Percentiles rank a stretch among this genome's conserved stretches.
Evolutionary conservation across 495 filamentous ascomycete species (phyloP).

Genomic region (Penicillium maclennaniae): DNA sequence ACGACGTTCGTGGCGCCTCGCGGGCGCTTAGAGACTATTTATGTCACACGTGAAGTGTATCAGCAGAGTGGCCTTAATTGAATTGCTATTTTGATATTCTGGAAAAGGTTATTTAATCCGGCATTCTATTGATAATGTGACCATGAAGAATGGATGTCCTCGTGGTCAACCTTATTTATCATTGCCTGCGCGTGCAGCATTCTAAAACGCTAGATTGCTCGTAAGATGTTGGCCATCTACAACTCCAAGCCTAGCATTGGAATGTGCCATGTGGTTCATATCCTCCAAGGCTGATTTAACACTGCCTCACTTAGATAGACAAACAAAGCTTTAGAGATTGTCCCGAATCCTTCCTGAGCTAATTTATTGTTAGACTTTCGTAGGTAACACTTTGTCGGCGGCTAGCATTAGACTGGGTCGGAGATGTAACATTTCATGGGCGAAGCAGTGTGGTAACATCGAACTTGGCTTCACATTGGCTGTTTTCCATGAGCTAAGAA

Average conservation of each 20-base stretch:
- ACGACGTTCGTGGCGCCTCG: conserved; percentile 7
- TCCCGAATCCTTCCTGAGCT: not conserved
- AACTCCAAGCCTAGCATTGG: not conserved
- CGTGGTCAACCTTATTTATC: not conserved
- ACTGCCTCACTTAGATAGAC: not conserved
- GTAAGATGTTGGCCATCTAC: not conserved
- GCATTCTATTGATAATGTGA: not conserved
- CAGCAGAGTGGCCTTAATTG: conserved; percentile 2
- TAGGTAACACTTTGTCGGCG: conserved; percentile 9
- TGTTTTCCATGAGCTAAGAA: not conserved
- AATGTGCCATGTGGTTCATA: not conserved
- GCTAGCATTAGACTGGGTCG: conserved; percentile 3
- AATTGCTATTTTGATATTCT: not conserved
- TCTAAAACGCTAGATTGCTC: not conserved
- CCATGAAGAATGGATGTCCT: not conserved
- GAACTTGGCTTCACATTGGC: not conserved
- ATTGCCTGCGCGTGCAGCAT: not conserved
- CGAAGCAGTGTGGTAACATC: conserved; percentile 8
- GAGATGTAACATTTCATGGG: conserved; percentile 11
- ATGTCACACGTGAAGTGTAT: conserved; percentile 18
- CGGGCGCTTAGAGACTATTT: conserved; percentile 24
- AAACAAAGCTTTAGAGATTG: not conserved
- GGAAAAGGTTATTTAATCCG: not conserved
- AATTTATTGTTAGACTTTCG: not conserved
- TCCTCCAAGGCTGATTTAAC: not conserved